phyloP scores from a whole-genome alignment of 345 rosid genomes.

The Sonneratia alba region DNA sequence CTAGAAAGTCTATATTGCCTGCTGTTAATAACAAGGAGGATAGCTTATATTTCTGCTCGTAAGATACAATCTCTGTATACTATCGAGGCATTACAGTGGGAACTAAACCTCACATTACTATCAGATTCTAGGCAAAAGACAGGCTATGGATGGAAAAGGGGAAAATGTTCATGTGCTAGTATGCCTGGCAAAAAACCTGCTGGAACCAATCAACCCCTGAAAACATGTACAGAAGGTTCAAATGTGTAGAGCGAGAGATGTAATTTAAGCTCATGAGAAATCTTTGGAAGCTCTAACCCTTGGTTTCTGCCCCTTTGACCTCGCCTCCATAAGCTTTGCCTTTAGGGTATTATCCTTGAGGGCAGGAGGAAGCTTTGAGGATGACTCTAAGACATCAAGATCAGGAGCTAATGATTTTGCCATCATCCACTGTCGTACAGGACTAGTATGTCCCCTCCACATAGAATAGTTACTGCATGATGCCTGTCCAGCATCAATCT shows the following conservation, averaged over 20 bases:
- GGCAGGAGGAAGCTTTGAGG: conserved; percentile 29
- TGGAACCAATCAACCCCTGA: too few species aligned
- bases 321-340: conserved; percentile 66
- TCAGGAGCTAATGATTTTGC: conserved; percentile 42
- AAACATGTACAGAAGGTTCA: background rate
- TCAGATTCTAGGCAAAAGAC: background rate
- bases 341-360: conserved; percentile 60
- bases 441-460: conserved; percentile 56
- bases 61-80: background rate
- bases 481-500: conserved; percentile 35
- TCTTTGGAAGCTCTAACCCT: conserved; percentile 52
- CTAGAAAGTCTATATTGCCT: background rate
- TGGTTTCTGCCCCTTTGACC: conserved; percentile 49
- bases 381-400: conserved; percentile 34
- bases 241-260: background rate
- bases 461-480: conserved; percentile 51
- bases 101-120: background rate
- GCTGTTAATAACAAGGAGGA: background rate
- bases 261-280: conserved; percentile 23
- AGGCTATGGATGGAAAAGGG: background rate
- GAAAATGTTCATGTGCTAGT: too few species aligned
- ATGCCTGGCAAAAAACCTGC: too few species aligned
- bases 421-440: conserved; percentile 69
- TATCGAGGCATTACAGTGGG: background rate
- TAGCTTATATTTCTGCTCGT: background rate